A percentile compares a stretch with the other conserved stretches of the same genome.
Conservation (phyloP, 2,329 filamentous ascomycete species). For the Botrytis galanthina region DNA sequence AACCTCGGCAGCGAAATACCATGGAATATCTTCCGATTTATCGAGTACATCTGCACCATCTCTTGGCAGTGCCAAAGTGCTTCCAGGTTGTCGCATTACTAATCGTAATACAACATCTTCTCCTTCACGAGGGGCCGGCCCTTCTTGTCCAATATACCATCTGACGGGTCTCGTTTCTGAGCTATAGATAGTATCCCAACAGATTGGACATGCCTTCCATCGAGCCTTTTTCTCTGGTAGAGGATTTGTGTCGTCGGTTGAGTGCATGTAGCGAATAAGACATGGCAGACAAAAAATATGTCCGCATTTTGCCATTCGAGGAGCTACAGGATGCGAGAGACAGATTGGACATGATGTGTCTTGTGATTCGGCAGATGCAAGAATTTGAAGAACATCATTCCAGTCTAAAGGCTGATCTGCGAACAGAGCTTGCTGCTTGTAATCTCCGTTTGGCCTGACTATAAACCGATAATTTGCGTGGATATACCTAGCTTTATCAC, state of each 20-base stretch:
- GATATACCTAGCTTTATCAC: conserved; percentile 88
- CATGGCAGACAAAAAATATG: conserved; percentile 97
- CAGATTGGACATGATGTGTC: conserved; percentile 90
- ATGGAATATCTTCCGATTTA: conserved; percentile 76
- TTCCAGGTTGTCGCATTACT: conserved; percentile 75
- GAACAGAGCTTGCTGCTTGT: conserved; percentile 76
- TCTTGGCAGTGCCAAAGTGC: conserved; percentile 81
- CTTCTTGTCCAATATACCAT: conserved; percentile 89
- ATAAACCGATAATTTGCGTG: conserved; percentile 98
- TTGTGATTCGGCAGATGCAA: conserved; percentile 88
- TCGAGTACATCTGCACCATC: conserved; percentile 70
- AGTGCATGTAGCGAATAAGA: conserved; percentile 92
- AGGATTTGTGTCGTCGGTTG: conserved; percentile 63
- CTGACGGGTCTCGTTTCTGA: conserved; percentile 85
- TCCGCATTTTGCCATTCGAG: conserved; percentile 94
- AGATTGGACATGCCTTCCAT: conserved; percentile 96
- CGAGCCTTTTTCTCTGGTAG: conserved; percentile 65
- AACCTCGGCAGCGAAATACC: conserved; percentile 92
- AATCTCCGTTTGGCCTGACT: conserved; percentile 77
- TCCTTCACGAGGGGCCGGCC: conserved; percentile 73
- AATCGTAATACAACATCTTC: conserved; percentile 87
- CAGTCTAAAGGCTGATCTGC: conserved; percentile 89
- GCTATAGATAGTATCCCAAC: conserved; percentile 90
- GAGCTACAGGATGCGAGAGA: conserved; percentile 85
- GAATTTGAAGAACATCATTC: conserved; percentile 84